Evolutionary conservation across 495 filamentous ascomycete genomes (phyloP).

Genomic region (Penicillium riverlandense): DNA sequence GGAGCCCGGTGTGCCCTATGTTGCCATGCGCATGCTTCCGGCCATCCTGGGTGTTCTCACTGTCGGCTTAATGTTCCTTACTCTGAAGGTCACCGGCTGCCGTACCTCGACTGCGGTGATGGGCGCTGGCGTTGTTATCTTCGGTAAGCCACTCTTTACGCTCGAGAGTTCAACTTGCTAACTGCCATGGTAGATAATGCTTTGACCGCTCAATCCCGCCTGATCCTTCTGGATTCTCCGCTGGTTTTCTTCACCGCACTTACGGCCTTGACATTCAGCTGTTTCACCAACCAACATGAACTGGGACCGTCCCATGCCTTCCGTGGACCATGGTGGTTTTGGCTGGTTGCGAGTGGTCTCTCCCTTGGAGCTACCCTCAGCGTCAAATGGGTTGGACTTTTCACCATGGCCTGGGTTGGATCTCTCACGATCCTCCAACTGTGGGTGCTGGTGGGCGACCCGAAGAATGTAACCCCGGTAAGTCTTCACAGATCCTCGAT

Average conservation of each 20-base stretch:
- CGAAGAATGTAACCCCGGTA: slow-evolving; percentile 71
- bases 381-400: slow-evolving; percentile 98
- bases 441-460: slow-evolving; percentile 89
- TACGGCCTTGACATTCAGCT: slow-evolving; percentile 83
- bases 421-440: slow-evolving; percentile 83
- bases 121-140: slow-evolving; percentile 80
- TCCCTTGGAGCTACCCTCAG: slow-evolving; percentile 86
- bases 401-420: slow-evolving; percentile 98
- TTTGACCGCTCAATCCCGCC: slow-evolving; percentile 84
- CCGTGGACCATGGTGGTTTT: slow-evolving; percentile 91
- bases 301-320: slow-evolving; percentile 84
- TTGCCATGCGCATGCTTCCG: slow-evolving; percentile 92
- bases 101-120: slow-evolving; percentile 74
- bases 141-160: slow-evolving; percentile 50
- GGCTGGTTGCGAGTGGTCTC: slow-evolving; percentile 81
- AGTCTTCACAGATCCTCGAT: slow-evolving; percentile 7
- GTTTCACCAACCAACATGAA: slow-evolving; percentile 95
- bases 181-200: slow-evolving; percentile 65
- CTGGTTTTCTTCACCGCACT: slow-evolving; percentile 89
- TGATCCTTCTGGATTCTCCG: slow-evolving; percentile 94
- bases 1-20: slow-evolving; percentile 91
- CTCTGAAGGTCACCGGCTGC: slow-evolving; percentile 84
- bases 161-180: not conserved
- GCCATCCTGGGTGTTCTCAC: slow-evolving; percentile 81
- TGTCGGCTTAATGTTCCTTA: slow-evolving; percentile 88